Evolutionary conservation across 345 rosid genomes (phyloP).

Genomic region (Orychophragmus violaceus): DNA sequence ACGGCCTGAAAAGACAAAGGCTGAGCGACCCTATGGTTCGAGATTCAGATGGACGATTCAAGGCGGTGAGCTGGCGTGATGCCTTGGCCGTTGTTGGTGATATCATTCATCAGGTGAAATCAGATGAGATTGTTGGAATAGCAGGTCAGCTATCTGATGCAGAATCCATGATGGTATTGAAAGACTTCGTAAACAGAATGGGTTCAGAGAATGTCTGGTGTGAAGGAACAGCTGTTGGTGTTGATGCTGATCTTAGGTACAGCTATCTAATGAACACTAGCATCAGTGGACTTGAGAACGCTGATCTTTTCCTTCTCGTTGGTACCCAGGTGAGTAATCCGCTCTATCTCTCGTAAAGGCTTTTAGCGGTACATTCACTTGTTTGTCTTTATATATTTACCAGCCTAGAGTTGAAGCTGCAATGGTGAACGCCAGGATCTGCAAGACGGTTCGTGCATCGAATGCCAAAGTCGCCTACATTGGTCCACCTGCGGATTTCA

Average conservation of each 20-base stretch:
- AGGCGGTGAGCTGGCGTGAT: slow-evolving; percentile 93
- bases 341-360: no score
- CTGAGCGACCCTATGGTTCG: slow-evolving; percentile 98
- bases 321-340: no score
- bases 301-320: slow-evolving; percentile 86
- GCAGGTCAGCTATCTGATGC: slow-evolving; percentile 96
- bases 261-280: slow-evolving; percentile 85
- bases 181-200: slow-evolving; percentile 85
- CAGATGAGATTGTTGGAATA: slow-evolving; percentile 83
- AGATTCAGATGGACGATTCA: slow-evolving; percentile 82
- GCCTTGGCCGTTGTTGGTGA: slow-evolving; percentile 92
- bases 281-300: slow-evolving; percentile 90
- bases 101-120: slow-evolving; percentile 61
- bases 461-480: slow-evolving; percentile 88
- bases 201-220: slow-evolving; percentile 95
- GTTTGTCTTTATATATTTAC: no score
- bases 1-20: slow-evolving; percentile 98
- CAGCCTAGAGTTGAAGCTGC: slow-evolving; percentile 99
- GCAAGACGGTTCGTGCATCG: slow-evolving; percentile 71
- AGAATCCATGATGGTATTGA: slow-evolving; percentile 96
- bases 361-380: no score
- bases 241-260: slow-evolving; percentile 88
- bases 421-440: slow-evolving; percentile 93
- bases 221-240: slow-evolving; percentile 75
- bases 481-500: slow-evolving; percentile 73